Evolutionary conservation across 768 basidiomycete species (phyloP), one percentile per base, ranked within the genome.

Genomic region (Rhizopogon salebrosus): DNA sequence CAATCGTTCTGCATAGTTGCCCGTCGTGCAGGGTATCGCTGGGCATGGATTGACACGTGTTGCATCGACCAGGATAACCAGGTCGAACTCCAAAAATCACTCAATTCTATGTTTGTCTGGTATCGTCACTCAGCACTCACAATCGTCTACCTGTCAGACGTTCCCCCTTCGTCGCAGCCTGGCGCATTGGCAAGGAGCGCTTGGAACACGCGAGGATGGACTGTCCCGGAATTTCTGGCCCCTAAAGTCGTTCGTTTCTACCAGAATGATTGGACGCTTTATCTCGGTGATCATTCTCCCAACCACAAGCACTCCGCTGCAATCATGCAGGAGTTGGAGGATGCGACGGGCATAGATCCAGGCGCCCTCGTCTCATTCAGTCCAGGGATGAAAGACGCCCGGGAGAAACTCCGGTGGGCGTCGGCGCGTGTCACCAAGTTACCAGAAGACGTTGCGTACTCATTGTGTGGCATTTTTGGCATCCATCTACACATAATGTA

Each of bases 41-140:
- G 40, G 40, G 40, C 40, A 39, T 56, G 54, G 57, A 22, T 37
- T n/a, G 54, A 55, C 14, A 56, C 55, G 9, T 48, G 41, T n/a
- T 41, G 40, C 40, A 41, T 41, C 40, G 40, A 41, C 40, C 18
- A 41, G 24, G n/a, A 20, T 24, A 41, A 16, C 24, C 4, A 24
- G 14, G 40, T 41, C 20, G 40, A 41, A 16, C 24, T 41, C 20
- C 40, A 41, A 41, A 41, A 41, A 41, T 41, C 40, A 20, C 40
- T 41, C 40, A 41, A 41, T 41, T 41, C 40, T 4, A 41, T 41
- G 40, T 41, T 41, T 24, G 24, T 20, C 5, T 41, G 40, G 40
- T 41, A 41, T 24, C 24, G 40, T 10, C 40, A 41, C 11, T 41
- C 40, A 20, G 18, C 40, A 24, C 40, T 41, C 16, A 31, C 29